Evolutionary conservation across 2,329 filamentous ascomycete species (phyloP), one percentile per base, ranked within the genome.

Genomic region (Elsinoe fawcettii): DNA sequence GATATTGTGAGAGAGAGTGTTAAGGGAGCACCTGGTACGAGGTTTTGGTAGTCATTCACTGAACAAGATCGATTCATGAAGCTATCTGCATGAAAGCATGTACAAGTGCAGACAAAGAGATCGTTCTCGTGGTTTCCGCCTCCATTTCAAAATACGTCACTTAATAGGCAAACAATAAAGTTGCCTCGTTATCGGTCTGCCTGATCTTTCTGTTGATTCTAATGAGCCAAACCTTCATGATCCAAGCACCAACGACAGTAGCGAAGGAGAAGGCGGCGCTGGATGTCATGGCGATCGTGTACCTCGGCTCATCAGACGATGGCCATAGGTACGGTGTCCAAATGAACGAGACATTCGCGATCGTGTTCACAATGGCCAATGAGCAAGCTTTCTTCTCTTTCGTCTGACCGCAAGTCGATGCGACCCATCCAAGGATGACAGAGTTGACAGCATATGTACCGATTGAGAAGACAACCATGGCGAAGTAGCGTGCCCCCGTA

Each of bases 251-350:
- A 5, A 72, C 55, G 1, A 74, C 71, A 36, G 75, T 76, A 0
- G 71, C 75, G 1, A 74, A 69, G 0, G 74, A 77, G 11, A 71
- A 70, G 1, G 62, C 69, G 1, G 75, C 74, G 4, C 73, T 74
- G 12, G 75, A 73, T 0, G 70, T 72, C 51, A 78, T 75, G 3
- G 73, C 74, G 12, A 71, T 73, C 1, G 66, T 69, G 59, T 77
- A 79, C 20, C 74, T 67, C 0, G 77, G 77, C 34, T 65, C 68
- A 56, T 77, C 75, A 7, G 60, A 71, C 20, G 72, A 71, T 3
- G 75, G 75, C 75, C 76, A 79, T 2, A 79, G 66, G 60, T 78
- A 78, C 1, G 75, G 74, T n/a, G 75, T 75, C 62, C 77, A 79
- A 44, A 79, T 75, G 62, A 77, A 77, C 1, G 72, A 73, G 12